Evolutionary conservation across 768 basidiomycete genomes (phyloP).

Genomic region (Inosperma sp.): DNA sequence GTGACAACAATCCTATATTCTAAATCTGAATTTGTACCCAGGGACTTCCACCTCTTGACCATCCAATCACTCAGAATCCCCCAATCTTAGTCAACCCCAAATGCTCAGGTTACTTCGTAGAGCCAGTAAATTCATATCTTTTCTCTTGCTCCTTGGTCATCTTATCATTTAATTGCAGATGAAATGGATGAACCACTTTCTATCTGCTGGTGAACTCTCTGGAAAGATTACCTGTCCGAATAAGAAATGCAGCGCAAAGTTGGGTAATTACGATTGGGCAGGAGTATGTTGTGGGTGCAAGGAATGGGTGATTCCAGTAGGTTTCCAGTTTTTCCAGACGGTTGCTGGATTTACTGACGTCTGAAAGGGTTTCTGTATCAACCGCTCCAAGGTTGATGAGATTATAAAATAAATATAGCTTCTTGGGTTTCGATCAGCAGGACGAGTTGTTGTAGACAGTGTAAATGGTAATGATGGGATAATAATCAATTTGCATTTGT

Average conservation of each 20-base stretch:
- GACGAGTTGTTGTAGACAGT: too few relatives aligned
- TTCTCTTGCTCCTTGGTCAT: not conserved
- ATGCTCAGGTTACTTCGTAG: constrained; percentile 96
- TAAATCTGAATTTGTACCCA: not conserved
- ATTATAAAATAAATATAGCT: constrained; percentile 37
- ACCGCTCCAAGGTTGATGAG: constrained; percentile 65
- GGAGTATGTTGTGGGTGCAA: constrained; percentile 89
- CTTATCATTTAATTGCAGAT: constrained; percentile 49
- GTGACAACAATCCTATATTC: not conserved
- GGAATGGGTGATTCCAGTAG: constrained; percentile 87
- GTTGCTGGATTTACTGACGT: not conserved
- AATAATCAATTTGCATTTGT: too few relatives aligned
- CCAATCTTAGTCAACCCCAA: constrained; percentile 73
- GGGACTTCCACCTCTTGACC: not conserved
- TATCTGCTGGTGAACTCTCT: constrained; percentile 68
- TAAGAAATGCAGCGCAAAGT: constrained; percentile 81
- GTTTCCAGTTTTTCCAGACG: constrained; percentile 32
- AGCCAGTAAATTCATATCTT: constrained; percentile 54
- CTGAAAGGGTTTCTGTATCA: constrained; percentile 62
- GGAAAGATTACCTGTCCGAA: constrained; percentile 95
- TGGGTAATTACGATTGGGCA: constrained; percentile 97
- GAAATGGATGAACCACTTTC: constrained; percentile 91
- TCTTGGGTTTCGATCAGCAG: too few relatives aligned
- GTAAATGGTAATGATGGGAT: too few relatives aligned
- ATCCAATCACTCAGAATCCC: constrained; percentile 33